Base-by-base conservation (phyloP, 2,329 filamentous ascomycete genomes). In the Penicillium sp. region DNA sequence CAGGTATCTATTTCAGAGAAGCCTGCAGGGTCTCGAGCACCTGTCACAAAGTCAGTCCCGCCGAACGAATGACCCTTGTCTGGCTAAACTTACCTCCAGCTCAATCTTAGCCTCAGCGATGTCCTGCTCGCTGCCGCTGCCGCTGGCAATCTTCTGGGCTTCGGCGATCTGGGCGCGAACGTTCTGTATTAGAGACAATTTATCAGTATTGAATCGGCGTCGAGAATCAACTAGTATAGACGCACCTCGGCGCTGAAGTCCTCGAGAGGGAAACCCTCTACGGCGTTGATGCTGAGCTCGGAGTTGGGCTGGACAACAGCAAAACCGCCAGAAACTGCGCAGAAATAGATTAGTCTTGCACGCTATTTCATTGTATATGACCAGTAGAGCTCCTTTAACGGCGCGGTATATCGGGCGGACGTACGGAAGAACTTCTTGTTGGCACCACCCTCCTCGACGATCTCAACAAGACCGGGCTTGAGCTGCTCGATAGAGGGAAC, bases 31-130 rank as follows among this genome's bases (percentile, higher is more conserved):
- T 82, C 73, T 83, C 81, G 51, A 83, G 74, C 64, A 83, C 81
- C 81, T 83, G 64, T 71, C 38, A 53, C 44, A 49, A 50, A 56
- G 66, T 61, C 56, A 68, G 61, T 41, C 13, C 5, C 31, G n/a
- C 45, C 13, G n/a, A 35, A 45, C 17, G 17, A 51, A 29, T 38
- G 17, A 17, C 23, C 19, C 13, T 2, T 9, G 29, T 49, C 31
- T 50, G 3, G 9, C 7, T 31, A 26, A 48, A 72, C 85, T 78
- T 82, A 97, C 94, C 92, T 99, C 95, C 72, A 99, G 84, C 87
- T 98, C 94, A 79, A 99, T 94, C 88, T 97, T 98, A 71, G 95
- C 95, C 88, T 99, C 95, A 69, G 94, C 94, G 82, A 98, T 91
- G 77, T 98, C 95, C 83, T 93, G 90, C 88, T 97, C 95, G 81